Percentiles rank a stretch among this genome's conserved stretches.
Evolutionary conservation across 2,329 filamentous ascomycete genomes (phyloP).

Genomic region (Metarhizium anisopliae): DNA sequence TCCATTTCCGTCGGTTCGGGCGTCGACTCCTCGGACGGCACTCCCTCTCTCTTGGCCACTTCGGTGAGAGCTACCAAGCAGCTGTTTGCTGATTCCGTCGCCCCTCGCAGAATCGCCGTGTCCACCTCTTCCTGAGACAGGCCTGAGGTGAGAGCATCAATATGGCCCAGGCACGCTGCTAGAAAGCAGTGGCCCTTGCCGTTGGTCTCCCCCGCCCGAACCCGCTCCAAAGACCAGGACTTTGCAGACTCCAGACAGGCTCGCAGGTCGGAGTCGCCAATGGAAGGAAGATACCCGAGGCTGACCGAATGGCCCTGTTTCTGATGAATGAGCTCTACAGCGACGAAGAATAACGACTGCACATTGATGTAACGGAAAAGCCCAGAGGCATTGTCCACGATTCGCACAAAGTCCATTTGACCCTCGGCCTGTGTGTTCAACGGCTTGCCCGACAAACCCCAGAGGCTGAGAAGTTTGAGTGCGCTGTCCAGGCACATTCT

Average conservation of each 20-base stretch:
- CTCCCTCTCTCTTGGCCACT: constrained; percentile 20
- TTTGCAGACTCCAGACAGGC: constrained; percentile 18
- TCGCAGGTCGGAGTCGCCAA: constrained; percentile 22
- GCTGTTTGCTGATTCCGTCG: constrained; percentile 16
- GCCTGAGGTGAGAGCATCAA: constrained; percentile 23
- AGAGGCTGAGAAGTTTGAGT: constrained; percentile 25
- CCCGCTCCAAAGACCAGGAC: constrained; percentile 22
- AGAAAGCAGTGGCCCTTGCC: constrained; percentile 31
- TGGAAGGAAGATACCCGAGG: constrained; percentile 19
- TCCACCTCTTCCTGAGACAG: constrained; percentile 21
- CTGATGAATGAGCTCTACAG: constrained; percentile 36
- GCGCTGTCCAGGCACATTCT: constrained; percentile 38
- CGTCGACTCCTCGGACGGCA: constrained; percentile 8
- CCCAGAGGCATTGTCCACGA: constrained; percentile 31
- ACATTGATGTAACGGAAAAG: constrained; percentile 32
- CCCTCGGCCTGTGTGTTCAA: constrained; percentile 9
- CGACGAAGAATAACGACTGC: constrained; percentile 32
- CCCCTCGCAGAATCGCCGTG: constrained; percentile 18
- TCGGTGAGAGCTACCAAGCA: constrained; percentile 25
- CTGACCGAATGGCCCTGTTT: constrained; percentile 30
- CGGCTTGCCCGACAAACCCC: constrained; percentile 16
- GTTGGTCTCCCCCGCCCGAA: constrained; percentile 35
- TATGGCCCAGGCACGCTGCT: constrained; percentile 21
- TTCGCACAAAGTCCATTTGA: constrained; percentile 17
- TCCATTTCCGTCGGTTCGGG: constrained; percentile 6